Base-by-base conservation (phyloP, 106 monocot species). In the Phalaenopsis aphrodite region DNA sequence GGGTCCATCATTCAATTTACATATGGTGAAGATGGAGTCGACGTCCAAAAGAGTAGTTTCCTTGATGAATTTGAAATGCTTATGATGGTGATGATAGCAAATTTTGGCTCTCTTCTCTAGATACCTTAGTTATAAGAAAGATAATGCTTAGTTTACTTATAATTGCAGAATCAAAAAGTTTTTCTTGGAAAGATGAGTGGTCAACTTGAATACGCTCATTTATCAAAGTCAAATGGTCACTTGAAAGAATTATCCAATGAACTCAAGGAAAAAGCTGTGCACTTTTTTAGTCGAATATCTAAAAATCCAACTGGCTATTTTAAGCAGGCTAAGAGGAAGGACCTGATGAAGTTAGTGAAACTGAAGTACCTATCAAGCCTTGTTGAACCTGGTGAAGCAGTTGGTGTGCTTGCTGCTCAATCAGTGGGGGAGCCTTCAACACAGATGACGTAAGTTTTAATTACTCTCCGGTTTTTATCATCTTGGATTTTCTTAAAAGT, bases 11-110 rank as follows among this genome's bases (percentile, higher is more conserved):
- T 99, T 24, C 95, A 94, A 78, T 99, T 99, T 72, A 46, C 57
- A 8, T 99, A 99, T 86, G 99, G 99, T 46, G 95, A 93, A 79
- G 99, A 99, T 89, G 99, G 99, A 42, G 89, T 99, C 52, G 99
- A 99, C 78, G 93, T 94, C n/a, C 93, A 87, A 41, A 92, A 93
- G 75, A 88, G 86, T 77, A 95, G 99, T 78, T 99, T 87, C 57
- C 84, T 99, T 78, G 48, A 80, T 64, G 81, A 99, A 42, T 89
- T 91, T 47, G 75, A 87, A 81, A 74, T 83, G 2, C 89, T 95
- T 80, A 65, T 85, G 79, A 78, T 81, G 81, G 99, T 99, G 93
- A 83, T 85, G 11, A 16, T 11, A 41, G 46, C 24, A 65, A 49
- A 30, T 43, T 0, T 69, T 18, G 16, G 76, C 1, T n/a, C 15